Evolutionary conservation across 306 rosid genomes (phyloP).

Genomic region (Vigna unguiculata): DNA sequence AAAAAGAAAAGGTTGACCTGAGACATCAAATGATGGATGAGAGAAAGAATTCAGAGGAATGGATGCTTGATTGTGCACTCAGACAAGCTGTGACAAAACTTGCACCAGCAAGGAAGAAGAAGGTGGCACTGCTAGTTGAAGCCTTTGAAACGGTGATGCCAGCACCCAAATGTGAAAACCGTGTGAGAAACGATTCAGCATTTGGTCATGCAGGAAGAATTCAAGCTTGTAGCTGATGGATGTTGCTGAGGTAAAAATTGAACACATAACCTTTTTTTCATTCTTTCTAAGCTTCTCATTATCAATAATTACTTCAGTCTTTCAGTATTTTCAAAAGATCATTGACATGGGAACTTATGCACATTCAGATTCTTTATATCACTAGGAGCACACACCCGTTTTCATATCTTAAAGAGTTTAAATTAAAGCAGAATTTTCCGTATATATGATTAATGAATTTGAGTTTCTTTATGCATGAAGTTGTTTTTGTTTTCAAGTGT

Average conservation of each 20-base stretch:
- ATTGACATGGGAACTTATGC: background rate
- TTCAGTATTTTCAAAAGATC: background rate
- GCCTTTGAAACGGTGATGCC: conserved; percentile 87
- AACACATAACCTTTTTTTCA: background rate
- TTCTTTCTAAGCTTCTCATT: background rate
- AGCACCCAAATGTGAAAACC: conserved; percentile 62
- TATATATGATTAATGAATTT: background rate
- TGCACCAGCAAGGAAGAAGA: conserved; percentile 93
- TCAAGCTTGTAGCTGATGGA: conserved; percentile 82
- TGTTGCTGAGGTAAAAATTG: conserved; percentile 45
- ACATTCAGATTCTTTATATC: background rate
- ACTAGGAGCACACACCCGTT: background rate
- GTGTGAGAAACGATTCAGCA: conserved; percentile 47
- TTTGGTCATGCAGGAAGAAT: conserved; percentile 58
- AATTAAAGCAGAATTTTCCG: background rate
- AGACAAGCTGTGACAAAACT: conserved; percentile 76
- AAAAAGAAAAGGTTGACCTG: conserved; percentile 75
- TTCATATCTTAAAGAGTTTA: background rate
- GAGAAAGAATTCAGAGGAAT: conserved; percentile 81
- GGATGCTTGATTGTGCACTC: conserved; percentile 93
- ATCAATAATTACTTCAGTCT: background rate
- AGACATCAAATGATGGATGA: conserved; percentile 87
- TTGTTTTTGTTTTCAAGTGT: background rate
- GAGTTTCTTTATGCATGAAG: background rate
- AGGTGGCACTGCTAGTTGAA: conserved; percentile 92